These are phyloP conservation scores for Taxawa tesnikishii DNA, from an alignment of 2,329 filamentous ascomycete genomes.

Conservation along the genomic window DNA sequence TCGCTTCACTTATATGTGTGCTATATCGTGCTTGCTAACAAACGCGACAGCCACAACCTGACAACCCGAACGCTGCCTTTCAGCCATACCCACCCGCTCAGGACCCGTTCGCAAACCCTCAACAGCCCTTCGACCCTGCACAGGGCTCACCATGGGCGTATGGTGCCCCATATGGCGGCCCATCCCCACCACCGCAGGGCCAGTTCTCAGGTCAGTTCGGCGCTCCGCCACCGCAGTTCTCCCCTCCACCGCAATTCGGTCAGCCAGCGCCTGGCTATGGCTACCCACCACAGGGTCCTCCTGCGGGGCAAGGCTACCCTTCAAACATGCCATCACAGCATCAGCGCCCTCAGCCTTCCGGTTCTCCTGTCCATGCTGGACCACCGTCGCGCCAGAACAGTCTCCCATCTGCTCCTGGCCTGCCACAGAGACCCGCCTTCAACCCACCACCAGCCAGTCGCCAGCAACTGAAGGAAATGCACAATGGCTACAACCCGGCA, in stretches of 20 bases:
- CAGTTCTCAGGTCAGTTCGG: conserved; percentile 7
- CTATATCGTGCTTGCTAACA: too few species aligned
- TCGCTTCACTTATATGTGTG: too few species aligned
- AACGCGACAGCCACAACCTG: too few species aligned
- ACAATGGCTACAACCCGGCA: conserved; percentile 35
- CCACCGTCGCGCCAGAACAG: conserved; percentile 38
- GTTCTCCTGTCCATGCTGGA: conserved; percentile 7
- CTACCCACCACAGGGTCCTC: conserved; percentile 11
- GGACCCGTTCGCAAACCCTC: conserved; percentile 10
- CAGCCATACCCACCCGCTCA: background rate
- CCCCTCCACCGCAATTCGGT: conserved; percentile 10
- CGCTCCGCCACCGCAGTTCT: conserved; percentile 20
- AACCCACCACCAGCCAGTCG: conserved; percentile 40
- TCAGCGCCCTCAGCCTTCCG: conserved; percentile 6
- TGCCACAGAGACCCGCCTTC: conserved; percentile 50
- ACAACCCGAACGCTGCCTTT: too few species aligned
- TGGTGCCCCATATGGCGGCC: conserved; percentile 3
- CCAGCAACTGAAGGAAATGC: conserved; percentile 45
- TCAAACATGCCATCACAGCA: conserved; percentile 9
- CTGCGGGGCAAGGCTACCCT: conserved; percentile 27
- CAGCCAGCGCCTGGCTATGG: conserved; percentile 8
- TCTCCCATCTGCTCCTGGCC: conserved; percentile 41
- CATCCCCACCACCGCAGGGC: conserved; percentile 11
- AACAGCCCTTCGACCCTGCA: conserved; percentile 24
- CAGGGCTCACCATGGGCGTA: conserved; percentile 4